Conservation (phyloP, 192 early-diverging fungal species). For the Mortierella hygrophila region DNA sequence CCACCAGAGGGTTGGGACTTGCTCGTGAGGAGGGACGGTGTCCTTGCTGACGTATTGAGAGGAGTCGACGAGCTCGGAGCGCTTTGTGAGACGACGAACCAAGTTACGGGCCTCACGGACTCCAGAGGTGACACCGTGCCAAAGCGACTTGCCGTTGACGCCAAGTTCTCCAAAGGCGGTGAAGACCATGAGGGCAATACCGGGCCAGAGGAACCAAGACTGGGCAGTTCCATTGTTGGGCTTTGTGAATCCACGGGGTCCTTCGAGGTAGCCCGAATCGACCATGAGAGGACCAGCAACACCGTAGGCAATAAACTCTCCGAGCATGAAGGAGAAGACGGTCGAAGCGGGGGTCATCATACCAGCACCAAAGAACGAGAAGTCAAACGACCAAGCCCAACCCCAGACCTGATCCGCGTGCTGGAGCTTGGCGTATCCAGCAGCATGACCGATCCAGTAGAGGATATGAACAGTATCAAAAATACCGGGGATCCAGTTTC, state of each 20-base stretch:
- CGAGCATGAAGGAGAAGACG: slow-evolving; percentile 67
- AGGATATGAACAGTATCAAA: slow-evolving; percentile 61
- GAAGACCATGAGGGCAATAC: slow-evolving; percentile 75
- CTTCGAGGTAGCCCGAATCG: slow-evolving; percentile 46
- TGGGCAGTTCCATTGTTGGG: slow-evolving; percentile 60
- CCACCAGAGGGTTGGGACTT: slow-evolving; percentile 70
- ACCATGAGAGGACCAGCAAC: slow-evolving; percentile 71
- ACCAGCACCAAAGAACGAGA: slow-evolving; percentile 75
- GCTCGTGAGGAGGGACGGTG: slow-evolving; percentile 52
- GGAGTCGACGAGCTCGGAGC: slow-evolving; percentile 14
- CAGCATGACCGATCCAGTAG: slow-evolving; percentile 64
- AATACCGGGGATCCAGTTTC: slow-evolving; percentile 60
- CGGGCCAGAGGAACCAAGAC: slow-evolving; percentile 79
- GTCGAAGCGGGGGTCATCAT: slow-evolving; percentile 70
- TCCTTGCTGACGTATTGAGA: slow-evolving; percentile 58
- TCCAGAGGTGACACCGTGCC: slow-evolving; percentile 61
- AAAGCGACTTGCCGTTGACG: slow-evolving; percentile 65
- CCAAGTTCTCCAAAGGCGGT: slow-evolving; percentile 71
- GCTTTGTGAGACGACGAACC: slow-evolving; percentile 30
- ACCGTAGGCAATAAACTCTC: slow-evolving; percentile 67
- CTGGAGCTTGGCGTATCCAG: slow-evolving; percentile 52
- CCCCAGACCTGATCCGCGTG: slow-evolving; percentile 62
- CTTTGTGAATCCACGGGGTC: slow-evolving; percentile 47
- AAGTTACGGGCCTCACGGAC: slow-evolving; percentile 30
- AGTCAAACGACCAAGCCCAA: slow-evolving; percentile 65